Evolutionary conservation across 2,329 filamentous ascomycete species (phyloP), one percentile per base, ranked within the genome.

Genomic region (Pseudogymnoascus sp.): DNA sequence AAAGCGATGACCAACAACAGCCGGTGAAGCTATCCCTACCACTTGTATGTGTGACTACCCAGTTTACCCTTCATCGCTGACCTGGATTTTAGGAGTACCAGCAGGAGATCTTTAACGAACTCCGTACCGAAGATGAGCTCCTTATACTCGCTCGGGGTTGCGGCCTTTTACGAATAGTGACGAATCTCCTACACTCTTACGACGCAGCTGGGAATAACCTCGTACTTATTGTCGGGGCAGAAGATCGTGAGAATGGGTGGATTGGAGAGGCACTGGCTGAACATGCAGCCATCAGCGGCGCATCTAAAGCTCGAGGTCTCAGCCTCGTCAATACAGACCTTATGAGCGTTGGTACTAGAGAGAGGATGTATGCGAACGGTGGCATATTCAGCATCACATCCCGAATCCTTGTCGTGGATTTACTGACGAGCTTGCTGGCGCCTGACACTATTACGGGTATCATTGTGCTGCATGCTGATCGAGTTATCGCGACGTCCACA

Each of bases 351-450:
- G 84, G 84, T 2, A 85, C 87, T 57, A 82, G 94, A 68, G 90
- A 96, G 77, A 95, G 92, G 76, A 88, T 96, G 80, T 99, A 99
- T 73, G 79, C 83, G 2, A 81, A 84, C 61, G 94, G 94, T 10
- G 94, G 94, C 56, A 89, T 97, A 66, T 92, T 96, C 75, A 96
- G 91, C 74, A 89, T 99, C 70, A 99, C 94, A 13, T 96, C 92
- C 61, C 86, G 92, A 59, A 99, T 99, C 64, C 76, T 99, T 63
- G 90, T 97, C 28, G 92, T 97, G 23, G 94, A 99, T 72, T 80
- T 99, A 57, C 75, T 99, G 64, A 95, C 91, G n/a, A 81, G 80
- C 26, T 75, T 97, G 52, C 77, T 99, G 59, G 83, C 90, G 66
- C 85, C 92, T 0, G 86, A 90, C 64, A 92, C 84, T 45, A 85